Evolutionary conservation across 192 early-diverging fungal species (phyloP).

Genomic region (Glomus cerebriforme): DNA sequence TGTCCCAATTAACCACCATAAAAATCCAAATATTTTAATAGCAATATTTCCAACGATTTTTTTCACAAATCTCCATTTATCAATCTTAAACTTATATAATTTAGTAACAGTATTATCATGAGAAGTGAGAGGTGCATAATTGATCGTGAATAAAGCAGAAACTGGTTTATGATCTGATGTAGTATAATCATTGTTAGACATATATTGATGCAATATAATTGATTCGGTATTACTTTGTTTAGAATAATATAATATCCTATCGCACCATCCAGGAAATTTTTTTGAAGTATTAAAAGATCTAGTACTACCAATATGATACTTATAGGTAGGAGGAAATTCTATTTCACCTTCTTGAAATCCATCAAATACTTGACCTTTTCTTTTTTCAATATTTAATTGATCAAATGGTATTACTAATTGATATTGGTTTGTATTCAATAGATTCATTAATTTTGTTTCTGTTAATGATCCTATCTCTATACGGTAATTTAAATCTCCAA

Average conservation of each 20-base stretch:
- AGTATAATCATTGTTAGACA: constrained; percentile 40
- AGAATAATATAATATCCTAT: constrained; percentile 35
- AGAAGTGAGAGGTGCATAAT: not conserved
- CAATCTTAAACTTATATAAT: constrained; percentile 3
- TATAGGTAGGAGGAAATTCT: constrained; percentile 37
- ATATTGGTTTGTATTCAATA: not conserved
- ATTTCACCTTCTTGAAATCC: constrained; percentile 29
- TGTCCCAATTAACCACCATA: constrained; percentile 28
- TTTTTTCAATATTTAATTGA: constrained; percentile 26
- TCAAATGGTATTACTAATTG: constrained; percentile 12
- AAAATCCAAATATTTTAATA: not conserved
- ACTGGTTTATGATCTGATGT: constrained; percentile 49
- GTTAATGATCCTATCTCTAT: not conserved
- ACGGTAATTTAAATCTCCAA: constrained; percentile 38
- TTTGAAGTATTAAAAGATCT: constrained; percentile 12
- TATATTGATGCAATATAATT: constrained; percentile 31
- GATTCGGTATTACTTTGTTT: not conserved
- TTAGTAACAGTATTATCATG: too few relatives aligned
- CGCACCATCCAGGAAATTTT: constrained; percentile 36
- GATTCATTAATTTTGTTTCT: not conserved
- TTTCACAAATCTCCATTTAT: not conserved
- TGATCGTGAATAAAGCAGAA: constrained; percentile 39
- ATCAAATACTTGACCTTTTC: constrained; percentile 3
- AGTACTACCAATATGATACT: constrained; percentile 21
- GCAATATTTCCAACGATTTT: not conserved